Conservation (phyloP, 345 rosid species). For the Hirschfeldia incana region DNA sequence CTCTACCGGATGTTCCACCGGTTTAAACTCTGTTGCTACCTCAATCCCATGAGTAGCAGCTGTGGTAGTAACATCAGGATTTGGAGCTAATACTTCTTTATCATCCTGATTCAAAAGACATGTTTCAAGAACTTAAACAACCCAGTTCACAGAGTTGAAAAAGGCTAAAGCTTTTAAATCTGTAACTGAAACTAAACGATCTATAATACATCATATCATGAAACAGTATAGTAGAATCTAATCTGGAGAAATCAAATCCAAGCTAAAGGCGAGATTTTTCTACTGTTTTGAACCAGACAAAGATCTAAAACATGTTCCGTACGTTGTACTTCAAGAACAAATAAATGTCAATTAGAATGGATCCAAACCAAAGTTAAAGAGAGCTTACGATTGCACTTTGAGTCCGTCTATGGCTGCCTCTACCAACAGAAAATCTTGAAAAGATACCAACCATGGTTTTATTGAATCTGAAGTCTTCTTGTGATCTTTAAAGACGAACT, state of each 20-base stretch:
- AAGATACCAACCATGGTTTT: conserved; percentile 83
- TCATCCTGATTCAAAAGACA: conserved; percentile 51
- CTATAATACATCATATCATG: not conserved
- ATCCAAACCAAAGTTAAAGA: conserved; percentile 5
- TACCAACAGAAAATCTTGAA: conserved; percentile 76
- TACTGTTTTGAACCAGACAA: not conserved
- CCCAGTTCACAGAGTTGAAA: not conserved
- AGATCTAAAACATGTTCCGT: conserved; percentile 11
- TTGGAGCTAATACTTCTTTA: conserved; percentile 64
- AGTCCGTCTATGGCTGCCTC: conserved; percentile 74
- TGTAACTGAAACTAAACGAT: not conserved
- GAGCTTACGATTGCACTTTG: conserved; percentile 78
- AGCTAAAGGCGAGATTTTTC: conserved; percentile 16
- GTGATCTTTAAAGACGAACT: not conserved
- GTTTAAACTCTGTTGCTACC: conserved; percentile 84
- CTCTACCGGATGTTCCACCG: conserved; percentile 87
- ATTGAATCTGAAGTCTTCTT: conserved; percentile 20
- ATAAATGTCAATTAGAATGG: not conserved
- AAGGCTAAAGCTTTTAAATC: conserved; percentile 1
- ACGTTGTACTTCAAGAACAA: conserved; percentile 4
- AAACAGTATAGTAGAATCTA: not conserved
- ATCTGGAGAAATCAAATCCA: conserved; percentile 4
- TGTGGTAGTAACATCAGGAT: conserved; percentile 41
- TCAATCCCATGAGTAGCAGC: conserved; percentile 80
- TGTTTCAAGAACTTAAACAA: not conserved